phyloP scores from a whole-genome alignment of 345 rosid species.

The Ricinus communis region DNA sequence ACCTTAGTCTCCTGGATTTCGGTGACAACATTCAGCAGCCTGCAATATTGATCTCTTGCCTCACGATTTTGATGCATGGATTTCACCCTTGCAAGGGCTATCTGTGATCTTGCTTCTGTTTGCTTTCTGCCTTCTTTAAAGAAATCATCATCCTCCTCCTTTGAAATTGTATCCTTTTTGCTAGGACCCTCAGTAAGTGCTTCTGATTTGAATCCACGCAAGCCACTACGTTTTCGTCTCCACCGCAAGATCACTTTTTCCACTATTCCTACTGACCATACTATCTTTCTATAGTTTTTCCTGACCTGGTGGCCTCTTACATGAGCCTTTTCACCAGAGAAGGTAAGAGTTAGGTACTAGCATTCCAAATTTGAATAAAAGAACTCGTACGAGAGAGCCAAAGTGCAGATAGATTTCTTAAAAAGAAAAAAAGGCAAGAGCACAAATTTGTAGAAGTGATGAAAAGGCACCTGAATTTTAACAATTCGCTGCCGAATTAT shows the following conservation, averaged over 20 bases:
- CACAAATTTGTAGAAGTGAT: background rate
- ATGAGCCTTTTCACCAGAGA: slow-evolving; percentile 70
- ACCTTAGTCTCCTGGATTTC: slow-evolving; percentile 86
- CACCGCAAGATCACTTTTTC: slow-evolving; percentile 93
- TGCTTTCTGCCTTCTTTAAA: slow-evolving; percentile 84
- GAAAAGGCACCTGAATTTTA: slow-evolving; percentile 67
- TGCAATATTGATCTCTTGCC: slow-evolving; percentile 83
- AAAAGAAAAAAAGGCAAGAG: background rate
- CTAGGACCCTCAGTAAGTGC: slow-evolving; percentile 42
- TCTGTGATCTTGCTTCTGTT: slow-evolving; percentile 75
- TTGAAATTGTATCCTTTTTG: slow-evolving; percentile 37
- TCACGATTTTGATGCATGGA: slow-evolving; percentile 92
- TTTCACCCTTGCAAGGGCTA: slow-evolving; percentile 83
- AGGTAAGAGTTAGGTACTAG: slow-evolving; percentile 14
- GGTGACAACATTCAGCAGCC: slow-evolving; percentile 70
- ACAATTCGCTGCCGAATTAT: slow-evolving; percentile 72
- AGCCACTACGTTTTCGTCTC: slow-evolving; percentile 86
- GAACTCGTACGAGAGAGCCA: background rate
- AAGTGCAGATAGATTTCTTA: background rate
- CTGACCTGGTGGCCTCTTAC: slow-evolving; percentile 92
- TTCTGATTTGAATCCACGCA: slow-evolving; percentile 82
- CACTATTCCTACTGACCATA: slow-evolving; percentile 91
- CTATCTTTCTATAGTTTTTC: slow-evolving; percentile 69
- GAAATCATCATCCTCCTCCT: slow-evolving; percentile 80
- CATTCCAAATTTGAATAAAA: slow-evolving; percentile 6